These are phyloP conservation scores for Colletotrichum sp. DNA, from an alignment of 2,329 filamentous ascomycete species.

Conservation along the genomic window DNA sequence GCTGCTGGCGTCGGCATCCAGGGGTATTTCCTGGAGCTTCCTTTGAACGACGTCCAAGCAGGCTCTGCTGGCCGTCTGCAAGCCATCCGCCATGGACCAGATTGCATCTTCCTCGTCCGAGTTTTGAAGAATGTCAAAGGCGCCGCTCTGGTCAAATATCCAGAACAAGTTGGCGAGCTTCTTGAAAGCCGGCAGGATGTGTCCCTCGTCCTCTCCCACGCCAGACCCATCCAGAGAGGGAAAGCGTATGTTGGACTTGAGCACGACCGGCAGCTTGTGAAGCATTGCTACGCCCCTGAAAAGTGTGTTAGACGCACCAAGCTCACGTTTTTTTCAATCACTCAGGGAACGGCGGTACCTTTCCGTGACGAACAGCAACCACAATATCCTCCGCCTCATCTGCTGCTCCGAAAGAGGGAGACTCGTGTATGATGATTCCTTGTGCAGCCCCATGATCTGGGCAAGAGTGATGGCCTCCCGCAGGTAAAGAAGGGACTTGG, in stretches of 20 bases:
- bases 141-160: slow-evolving; percentile 53
- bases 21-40: slow-evolving; percentile 44
- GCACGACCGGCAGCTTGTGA: slow-evolving; percentile 51
- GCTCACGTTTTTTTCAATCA: background rate
- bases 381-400: slow-evolving; percentile 44
- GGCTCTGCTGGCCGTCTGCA: slow-evolving; percentile 23
- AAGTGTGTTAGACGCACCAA: background rate
- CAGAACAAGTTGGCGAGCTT: slow-evolving; percentile 55
- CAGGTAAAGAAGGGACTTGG: slow-evolving; percentile 51
- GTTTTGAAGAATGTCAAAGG: slow-evolving; percentile 50
- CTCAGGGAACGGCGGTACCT: slow-evolving; percentile 23
- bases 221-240: slow-evolving; percentile 36
- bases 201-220: slow-evolving; percentile 42
- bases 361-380: slow-evolving; percentile 46
- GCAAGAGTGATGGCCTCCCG: slow-evolving; percentile 57
- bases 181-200: slow-evolving; percentile 53
- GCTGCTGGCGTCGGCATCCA: slow-evolving; percentile 44
- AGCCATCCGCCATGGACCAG: slow-evolving; percentile 28
- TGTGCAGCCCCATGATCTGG: slow-evolving; percentile 53
- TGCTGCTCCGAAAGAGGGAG: slow-evolving; percentile 45
- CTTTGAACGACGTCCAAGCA: slow-evolving; percentile 45
- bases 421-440: slow-evolving; percentile 42
- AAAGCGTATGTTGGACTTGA: slow-evolving; percentile 43
- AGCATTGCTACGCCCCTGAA: slow-evolving; percentile 52
- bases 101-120: slow-evolving; percentile 35